Conservation (phyloP, 768 basidiomycete species). For the Hydnomerulius pinastri region DNA sequence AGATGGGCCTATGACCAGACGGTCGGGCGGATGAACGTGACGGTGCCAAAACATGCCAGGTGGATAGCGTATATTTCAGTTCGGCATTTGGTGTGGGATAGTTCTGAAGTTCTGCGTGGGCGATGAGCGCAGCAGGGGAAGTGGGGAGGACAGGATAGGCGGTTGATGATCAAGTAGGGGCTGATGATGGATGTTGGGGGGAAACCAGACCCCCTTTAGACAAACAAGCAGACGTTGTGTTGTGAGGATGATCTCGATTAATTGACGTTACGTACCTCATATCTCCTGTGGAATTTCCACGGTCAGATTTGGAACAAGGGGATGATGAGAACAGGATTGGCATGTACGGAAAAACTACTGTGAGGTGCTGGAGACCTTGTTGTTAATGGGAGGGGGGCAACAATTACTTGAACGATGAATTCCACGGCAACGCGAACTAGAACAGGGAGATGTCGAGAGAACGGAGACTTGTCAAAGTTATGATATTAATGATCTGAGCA, state of each 20-base stretch:
- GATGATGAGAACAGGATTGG: conserved; percentile 2
- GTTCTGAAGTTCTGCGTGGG: neutral
- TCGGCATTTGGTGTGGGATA: neutral
- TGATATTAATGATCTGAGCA: no score
- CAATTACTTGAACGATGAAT: no score
- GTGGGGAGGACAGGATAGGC: no score
- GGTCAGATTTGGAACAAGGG: conserved; percentile 16
- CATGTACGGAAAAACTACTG: neutral
- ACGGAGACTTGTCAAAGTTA: no score
- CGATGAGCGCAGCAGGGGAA: neutral
- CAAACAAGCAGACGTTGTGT: no score
- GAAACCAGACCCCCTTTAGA: no score
- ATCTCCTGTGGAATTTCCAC: neutral
- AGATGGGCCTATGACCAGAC: neutral
- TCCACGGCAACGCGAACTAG: no score
- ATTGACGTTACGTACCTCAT: neutral
- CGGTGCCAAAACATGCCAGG: neutral
- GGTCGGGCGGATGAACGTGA: neutral
- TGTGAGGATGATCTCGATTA: neutral
- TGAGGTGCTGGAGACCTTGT: neutral
- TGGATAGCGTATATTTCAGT: neutral
- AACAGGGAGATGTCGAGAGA: no score
- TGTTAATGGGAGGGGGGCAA: neutral
- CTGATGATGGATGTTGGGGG: no score
- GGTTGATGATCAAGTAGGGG: no score